These are phyloP conservation scores for Aspergillus latus DNA, from an alignment of 2,329 filamentous ascomycete species.

Conservation along the genomic window DNA sequence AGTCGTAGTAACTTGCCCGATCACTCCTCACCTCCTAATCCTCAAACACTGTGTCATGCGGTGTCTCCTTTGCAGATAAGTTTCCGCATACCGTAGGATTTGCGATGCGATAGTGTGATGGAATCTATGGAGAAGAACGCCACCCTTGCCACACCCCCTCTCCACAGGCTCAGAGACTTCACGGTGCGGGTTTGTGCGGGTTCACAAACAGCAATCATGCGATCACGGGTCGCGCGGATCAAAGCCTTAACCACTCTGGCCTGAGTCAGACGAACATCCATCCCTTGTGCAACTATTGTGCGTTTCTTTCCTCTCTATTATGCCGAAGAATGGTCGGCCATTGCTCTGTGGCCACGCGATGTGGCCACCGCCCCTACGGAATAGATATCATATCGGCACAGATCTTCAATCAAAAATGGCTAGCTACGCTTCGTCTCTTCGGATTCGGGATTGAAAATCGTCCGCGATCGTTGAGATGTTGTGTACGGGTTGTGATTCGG, in stretches of 20 bases:
- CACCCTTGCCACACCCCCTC: neutral
- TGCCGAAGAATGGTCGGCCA: neutral
- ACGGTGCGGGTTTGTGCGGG: neutral
- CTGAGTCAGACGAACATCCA: neutral
- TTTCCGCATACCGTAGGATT: too few relatives aligned
- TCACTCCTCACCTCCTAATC: too few relatives aligned
- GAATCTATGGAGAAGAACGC: neutral
- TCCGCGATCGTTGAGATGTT: neutral
- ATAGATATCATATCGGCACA: neutral
- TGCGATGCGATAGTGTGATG: neutral
- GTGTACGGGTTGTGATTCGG: neutral
- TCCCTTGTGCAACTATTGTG: neutral
- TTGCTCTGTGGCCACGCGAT: neutral
- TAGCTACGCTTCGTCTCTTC: neutral
- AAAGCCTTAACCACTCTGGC: neutral
- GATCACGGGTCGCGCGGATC: neutral
- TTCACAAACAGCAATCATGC: neutral
- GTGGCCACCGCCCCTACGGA: neutral
- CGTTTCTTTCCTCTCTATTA: neutral
- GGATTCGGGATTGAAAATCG: neutral
- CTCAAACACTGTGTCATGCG: too few relatives aligned
- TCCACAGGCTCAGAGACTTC: neutral
- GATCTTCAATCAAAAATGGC: too few relatives aligned
- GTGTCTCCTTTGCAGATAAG: too few relatives aligned
- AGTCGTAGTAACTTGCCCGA: too few relatives aligned